Base-by-base conservation (phyloP, 2,329 filamentous ascomycete genomes). In the Cladosporium sp. region DNA sequence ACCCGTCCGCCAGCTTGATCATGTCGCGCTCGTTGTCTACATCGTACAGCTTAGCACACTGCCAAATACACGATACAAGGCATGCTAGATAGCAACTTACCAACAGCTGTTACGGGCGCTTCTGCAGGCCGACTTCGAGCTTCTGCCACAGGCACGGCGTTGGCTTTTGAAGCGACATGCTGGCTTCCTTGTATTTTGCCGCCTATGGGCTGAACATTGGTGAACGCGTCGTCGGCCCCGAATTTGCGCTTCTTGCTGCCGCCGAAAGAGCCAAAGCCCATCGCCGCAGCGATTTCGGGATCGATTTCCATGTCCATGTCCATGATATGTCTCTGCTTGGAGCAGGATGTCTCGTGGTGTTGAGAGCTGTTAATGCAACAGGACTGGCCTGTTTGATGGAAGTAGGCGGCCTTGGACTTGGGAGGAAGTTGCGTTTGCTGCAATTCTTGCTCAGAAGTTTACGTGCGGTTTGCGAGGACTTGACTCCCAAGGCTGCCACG, bases 261-360 rank as follows among this genome's bases (percentile, higher is more conserved):
- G 63, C 88, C 88, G 68, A 92, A 92, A 58, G 83, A 80, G 8
- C 85, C 81, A 72, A 91, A 91, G 61, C 89, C 89, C 85, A 91
- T 87, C 47, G 82, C 80, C 40, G 82, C 81, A 20, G 85, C 85
- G 70, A 90, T 84, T 15, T 51, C 56, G 4, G 54, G 54, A 36
- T 57, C 54, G 25, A 57, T 42, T 20, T 57, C 47, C 54, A 42
- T 57, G 1, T 49, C 44, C n/a, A 34, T 50, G 19, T 53, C 37
- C 37, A 42, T 42, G 10, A n/a, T 36, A 8, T 9, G 37, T 6
- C 13, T 22, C n/a, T 25, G 22, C 3, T 32, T 10, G 12, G 12
- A 10, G 8, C 28, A 32, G 28, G 12, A 32, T 3, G 8, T 32
- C 12, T 32, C 8, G 8, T 32, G 9, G 28, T 4, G 3, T 32